Evolutionary conservation across 2,329 filamentous ascomycete genomes (phyloP).

Genomic region (Diaporthe citriasiana): DNA sequence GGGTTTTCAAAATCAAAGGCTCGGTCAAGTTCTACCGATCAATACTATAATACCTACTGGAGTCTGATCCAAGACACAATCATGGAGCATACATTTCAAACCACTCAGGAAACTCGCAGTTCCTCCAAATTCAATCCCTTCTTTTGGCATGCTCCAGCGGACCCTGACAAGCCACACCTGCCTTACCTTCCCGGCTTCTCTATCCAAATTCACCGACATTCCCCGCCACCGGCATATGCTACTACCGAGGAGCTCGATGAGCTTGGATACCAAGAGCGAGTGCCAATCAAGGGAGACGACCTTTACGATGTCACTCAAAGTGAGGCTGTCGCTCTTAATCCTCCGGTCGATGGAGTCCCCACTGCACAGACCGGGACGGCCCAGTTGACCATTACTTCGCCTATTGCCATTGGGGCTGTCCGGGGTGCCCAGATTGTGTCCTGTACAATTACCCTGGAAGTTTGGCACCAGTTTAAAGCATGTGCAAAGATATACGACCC

Average conservation of each 20-base stretch:
- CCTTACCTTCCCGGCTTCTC: slow-evolving; percentile 6
- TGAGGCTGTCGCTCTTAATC: neutral
- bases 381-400: neutral
- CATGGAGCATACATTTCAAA: no score
- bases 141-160: neutral
- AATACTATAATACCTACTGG: no score
- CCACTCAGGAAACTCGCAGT: no score
- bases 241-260: neutral
- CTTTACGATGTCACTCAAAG: neutral
- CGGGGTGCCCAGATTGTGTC: neutral
- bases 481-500: slow-evolving; percentile 16
- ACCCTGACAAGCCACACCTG: neutral
- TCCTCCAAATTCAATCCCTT: no score
- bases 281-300: neutral
- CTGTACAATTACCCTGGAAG: neutral
- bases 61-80: no score
- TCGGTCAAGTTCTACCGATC: no score
- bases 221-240: neutral
- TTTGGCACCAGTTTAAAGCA: neutral
- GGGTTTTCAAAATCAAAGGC: no score
- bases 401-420: neutral
- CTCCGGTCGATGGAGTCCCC: neutral
- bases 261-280: neutral
- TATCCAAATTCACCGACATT: neutral
- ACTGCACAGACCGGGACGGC: neutral